These are phyloP conservation scores for Taxillus chinensis DNA, from an alignment of 164 flowering plant genomes.

Conservation along the genomic window DNA sequence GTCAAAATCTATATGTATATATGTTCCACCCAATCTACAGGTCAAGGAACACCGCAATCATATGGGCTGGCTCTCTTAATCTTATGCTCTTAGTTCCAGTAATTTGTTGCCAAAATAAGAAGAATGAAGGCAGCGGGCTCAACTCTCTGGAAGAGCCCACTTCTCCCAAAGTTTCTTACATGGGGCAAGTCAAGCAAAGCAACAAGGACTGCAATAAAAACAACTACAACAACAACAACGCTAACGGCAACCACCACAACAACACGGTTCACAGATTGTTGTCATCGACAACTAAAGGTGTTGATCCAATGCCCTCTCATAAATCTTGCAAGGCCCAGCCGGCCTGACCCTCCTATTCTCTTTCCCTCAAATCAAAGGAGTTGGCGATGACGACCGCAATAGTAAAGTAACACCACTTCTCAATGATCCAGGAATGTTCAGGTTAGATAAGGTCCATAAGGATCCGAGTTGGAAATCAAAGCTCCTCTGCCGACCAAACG, in stretches of 20 bases:
- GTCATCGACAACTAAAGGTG: no score
- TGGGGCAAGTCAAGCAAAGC: slow-evolving; percentile 74
- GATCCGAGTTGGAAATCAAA: slow-evolving; percentile 11
- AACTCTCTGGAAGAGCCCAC: slow-evolving; percentile 79
- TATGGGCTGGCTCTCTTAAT: no score
- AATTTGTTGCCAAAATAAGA: slow-evolving; percentile 38
- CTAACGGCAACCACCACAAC: no score
- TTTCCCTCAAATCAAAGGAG: no score
- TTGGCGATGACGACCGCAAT: no score
- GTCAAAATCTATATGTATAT: no score
- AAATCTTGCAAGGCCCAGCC: no score
- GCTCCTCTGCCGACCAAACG: neutral
- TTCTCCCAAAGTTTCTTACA: slow-evolving; percentile 81
- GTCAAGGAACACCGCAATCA: no score
- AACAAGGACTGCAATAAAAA: no score
- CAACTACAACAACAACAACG: slow-evolving; percentile 18
- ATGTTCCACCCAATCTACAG: no score
- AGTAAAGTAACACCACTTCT: neutral
- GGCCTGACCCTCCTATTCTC: no score
- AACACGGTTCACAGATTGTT: neutral
- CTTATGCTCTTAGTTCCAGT: slow-evolving; percentile 40
- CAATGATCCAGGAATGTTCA: slow-evolving; percentile 15
- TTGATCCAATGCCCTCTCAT: no score
- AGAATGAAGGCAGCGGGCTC: slow-evolving; percentile 15
- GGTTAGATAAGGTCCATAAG: neutral